Evolutionary conservation across 2,329 filamentous ascomycete species (phyloP).

Genomic region (Beauveria varroae): DNA sequence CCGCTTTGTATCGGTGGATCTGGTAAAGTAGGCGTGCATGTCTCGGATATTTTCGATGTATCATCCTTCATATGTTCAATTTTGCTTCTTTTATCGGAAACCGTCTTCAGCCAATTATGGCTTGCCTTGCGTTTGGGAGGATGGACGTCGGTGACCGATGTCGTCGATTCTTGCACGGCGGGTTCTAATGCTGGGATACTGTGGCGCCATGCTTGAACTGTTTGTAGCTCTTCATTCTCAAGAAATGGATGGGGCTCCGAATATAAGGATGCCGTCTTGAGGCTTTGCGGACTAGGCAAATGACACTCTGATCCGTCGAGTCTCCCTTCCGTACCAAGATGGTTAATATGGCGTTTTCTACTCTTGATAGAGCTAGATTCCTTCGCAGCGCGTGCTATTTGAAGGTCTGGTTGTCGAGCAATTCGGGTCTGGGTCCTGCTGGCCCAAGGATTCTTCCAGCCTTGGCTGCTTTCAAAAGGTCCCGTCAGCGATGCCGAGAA

Average conservation of each 20-base stretch:
- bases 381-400: neutral
- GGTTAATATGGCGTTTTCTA: neutral
- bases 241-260: slow-evolving; percentile 11
- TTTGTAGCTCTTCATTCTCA: slow-evolving; percentile 20
- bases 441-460: slow-evolving; percentile 48
- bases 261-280: slow-evolving; percentile 14
- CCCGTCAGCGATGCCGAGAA: slow-evolving; percentile 54
- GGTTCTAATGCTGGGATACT: slow-evolving; percentile 11
- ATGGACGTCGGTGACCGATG: slow-evolving; percentile 16
- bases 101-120: slow-evolving; percentile 25
- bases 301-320: slow-evolving; percentile 8
- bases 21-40: neutral
- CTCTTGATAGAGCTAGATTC: neutral
- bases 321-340: neutral
- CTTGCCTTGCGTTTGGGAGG: slow-evolving; percentile 12
- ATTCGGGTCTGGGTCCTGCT: slow-evolving; percentile 19
- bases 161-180: slow-evolving; percentile 9
- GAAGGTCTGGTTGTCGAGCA: neutral
- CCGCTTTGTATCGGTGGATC: neutral
- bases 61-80: neutral
- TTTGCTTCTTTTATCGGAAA: slow-evolving; percentile 22
- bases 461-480: slow-evolving; percentile 46
- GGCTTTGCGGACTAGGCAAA: slow-evolving; percentile 17
- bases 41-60: neutral
- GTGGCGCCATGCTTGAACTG: slow-evolving; percentile 27